A percentile compares a stretch with the other conserved stretches of the same genome.
phyloP scores from a whole-genome alignment of 2,329 filamentous ascomycete species.

The Alternaria conjuncta region DNA sequence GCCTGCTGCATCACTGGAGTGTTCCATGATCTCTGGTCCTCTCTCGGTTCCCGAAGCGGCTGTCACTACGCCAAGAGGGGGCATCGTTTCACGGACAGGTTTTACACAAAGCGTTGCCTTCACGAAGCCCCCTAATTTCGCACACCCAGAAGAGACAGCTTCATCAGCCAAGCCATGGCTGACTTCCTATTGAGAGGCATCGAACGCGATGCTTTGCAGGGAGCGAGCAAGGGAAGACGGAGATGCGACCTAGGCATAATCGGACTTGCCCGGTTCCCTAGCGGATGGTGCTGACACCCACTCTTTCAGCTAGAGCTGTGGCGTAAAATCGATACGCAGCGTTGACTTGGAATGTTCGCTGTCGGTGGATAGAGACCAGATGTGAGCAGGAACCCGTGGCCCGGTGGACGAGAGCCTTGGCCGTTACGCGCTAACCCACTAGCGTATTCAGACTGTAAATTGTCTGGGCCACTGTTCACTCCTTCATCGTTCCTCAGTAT shows the following conservation, averaged over 20 bases:
- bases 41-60: not conserved
- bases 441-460: not conserved
- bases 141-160: not conserved
- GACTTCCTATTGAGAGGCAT: not conserved
- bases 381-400: not conserved
- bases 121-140: not conserved
- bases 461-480: not conserved
- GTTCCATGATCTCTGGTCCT: not conserved
- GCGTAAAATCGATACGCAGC: not conserved
- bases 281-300: not conserved
- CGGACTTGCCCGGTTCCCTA: not conserved
- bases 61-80: not conserved
- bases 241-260: not conserved
- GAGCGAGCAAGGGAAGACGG: not conserved
- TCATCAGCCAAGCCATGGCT: not conserved
- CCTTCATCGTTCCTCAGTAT: slow-evolving; percentile 1
- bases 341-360: not conserved
- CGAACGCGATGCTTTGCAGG: not conserved
- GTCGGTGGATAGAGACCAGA: not conserved
- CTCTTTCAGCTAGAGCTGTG: not conserved
- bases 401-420: not conserved
- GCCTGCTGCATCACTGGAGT: not conserved
- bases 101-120: not conserved
- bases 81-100: not conserved
- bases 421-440: not conserved